Evolutionary conservation across 768 basidiomycete species (phyloP).

Genomic region (Pulveroboletus sp.): DNA sequence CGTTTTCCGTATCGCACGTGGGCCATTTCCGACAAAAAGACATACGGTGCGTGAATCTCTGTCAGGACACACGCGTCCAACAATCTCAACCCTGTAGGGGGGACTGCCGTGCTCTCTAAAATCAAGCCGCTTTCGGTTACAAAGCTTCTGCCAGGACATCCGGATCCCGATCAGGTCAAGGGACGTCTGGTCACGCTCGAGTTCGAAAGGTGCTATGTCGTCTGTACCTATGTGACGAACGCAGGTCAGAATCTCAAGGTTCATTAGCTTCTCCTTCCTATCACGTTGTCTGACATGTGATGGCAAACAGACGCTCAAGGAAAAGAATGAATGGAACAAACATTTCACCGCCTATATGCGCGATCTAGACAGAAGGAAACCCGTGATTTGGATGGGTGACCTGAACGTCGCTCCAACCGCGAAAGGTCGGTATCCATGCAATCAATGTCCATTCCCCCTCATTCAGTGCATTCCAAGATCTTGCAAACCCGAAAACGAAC

Average conservation of each 20-base stretch:
- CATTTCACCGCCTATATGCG: slow-evolving; percentile 74
- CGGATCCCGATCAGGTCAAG: slow-evolving; percentile 56
- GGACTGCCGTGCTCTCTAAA: slow-evolving; percentile 79
- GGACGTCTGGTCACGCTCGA: slow-evolving; percentile 82
- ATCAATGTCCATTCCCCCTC: not conserved
- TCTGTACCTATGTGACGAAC: slow-evolving; percentile 83
- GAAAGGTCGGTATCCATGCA: slow-evolving; percentile 40
- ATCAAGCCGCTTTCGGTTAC: slow-evolving; percentile 61
- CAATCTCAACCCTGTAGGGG: slow-evolving; percentile 45
- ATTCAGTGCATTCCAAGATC: slow-evolving; percentile 39
- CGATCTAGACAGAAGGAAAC: slow-evolving; percentile 69
- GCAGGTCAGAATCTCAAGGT: slow-evolving; percentile 78
- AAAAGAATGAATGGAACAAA: slow-evolving; percentile 73
- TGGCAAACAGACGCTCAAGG: slow-evolving; percentile 55
- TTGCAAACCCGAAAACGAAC: slow-evolving; percentile 63
- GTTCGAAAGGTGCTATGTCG: slow-evolving; percentile 61
- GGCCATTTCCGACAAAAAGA: slow-evolving; percentile 74
- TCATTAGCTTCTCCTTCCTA: not conserved
- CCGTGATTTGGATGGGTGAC: slow-evolving; percentile 87
- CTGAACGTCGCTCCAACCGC: slow-evolving; percentile 82
- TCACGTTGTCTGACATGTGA: not conserved
- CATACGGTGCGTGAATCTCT: slow-evolving; percentile 51
- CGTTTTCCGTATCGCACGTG: slow-evolving; percentile 72
- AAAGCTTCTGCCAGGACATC: slow-evolving; percentile 70
- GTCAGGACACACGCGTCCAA: not conserved